Conservation (phyloP, 2,329 filamentous ascomycete species). For the Xylaria sp. region DNA sequence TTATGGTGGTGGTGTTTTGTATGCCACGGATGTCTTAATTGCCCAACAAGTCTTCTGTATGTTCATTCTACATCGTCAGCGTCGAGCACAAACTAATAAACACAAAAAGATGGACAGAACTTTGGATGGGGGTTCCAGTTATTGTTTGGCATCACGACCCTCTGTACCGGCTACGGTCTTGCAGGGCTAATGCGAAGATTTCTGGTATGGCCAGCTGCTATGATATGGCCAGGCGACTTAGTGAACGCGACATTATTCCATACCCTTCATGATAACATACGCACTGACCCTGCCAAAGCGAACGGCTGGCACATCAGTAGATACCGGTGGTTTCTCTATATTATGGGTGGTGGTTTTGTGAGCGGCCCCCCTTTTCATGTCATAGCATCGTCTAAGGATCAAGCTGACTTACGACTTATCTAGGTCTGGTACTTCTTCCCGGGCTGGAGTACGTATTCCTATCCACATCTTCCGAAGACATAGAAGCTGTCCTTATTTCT, state of each 20-base stretch:
- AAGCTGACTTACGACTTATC: constrained; percentile 42
- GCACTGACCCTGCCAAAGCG: constrained; percentile 61
- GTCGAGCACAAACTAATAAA: not conserved
- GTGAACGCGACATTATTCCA: constrained; percentile 73
- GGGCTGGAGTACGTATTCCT: constrained; percentile 53
- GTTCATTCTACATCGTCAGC: constrained; percentile 19
- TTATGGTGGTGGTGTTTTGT: constrained; percentile 68
- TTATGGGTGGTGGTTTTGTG: constrained; percentile 58
- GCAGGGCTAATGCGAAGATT: constrained; percentile 70
- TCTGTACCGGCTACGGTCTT: constrained; percentile 72
- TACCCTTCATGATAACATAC: constrained; percentile 70
- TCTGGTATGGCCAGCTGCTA: constrained; percentile 69
- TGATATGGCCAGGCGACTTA: constrained; percentile 71
- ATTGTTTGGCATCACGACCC: constrained; percentile 68
- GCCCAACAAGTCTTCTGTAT: constrained; percentile 65
- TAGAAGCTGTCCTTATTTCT: not conserved
- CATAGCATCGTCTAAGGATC: not conserved
- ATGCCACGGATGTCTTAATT: constrained; percentile 64
- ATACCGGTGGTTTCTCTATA: constrained; percentile 67
- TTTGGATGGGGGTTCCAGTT: constrained; percentile 70
- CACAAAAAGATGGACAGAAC: constrained; percentile 58
- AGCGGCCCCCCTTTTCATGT: not conserved
- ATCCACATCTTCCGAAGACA: not conserved
- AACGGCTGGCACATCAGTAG: constrained; percentile 70
- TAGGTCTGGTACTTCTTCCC: constrained; percentile 64